phyloP scores from a whole-genome alignment of 1,284 basidiomycete genomes.

The Coriolopsis trogii region DNA sequence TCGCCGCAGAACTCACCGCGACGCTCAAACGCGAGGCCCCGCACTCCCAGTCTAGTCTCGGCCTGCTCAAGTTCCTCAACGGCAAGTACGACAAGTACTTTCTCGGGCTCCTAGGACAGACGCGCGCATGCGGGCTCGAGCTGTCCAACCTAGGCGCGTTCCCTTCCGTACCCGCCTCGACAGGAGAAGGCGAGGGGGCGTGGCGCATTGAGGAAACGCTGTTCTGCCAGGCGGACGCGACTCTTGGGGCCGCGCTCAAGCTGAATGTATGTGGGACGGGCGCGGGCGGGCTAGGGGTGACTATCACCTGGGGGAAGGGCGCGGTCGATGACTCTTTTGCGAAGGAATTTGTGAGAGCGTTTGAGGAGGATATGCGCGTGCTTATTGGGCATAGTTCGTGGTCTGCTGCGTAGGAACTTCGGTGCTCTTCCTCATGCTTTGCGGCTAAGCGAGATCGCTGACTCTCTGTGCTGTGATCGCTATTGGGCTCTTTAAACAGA shows the following conservation, averaged over 20 bases:
- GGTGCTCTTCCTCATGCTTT: too few relatives aligned
- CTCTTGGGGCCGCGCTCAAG: constrained; percentile 39
- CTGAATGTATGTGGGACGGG: constrained; percentile 31
- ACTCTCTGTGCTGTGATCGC: too few relatives aligned
- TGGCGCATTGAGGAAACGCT: constrained; percentile 29
- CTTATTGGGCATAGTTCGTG: too few relatives aligned
- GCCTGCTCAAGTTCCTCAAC: constrained; percentile 36
- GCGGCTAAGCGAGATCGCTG: too few relatives aligned
- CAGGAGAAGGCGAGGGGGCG: not conserved
- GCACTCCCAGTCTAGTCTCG: constrained; percentile 32
- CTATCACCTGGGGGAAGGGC: constrained; percentile 38
- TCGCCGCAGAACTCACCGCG: constrained; percentile 18
- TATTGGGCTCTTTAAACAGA: too few relatives aligned
- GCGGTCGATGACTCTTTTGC: constrained; percentile 34
- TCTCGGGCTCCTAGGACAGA: constrained; percentile 33
- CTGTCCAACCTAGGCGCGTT: constrained; percentile 39
- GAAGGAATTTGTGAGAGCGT: constrained; percentile 33
- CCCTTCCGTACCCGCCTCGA: not conserved
- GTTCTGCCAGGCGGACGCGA: constrained; percentile 37
- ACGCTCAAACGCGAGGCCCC: constrained; percentile 13
- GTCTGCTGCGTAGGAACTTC: too few relatives aligned
- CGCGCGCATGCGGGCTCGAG: constrained; percentile 34
- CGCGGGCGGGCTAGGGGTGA: constrained; percentile 37
- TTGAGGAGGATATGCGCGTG: constrained; percentile 16
- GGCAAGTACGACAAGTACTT: constrained; percentile 36